Evolutionary conservation across 2,329 filamentous ascomycete species (phyloP), one percentile per base, ranked within the genome.

Genomic region (Sclerotinia nivalis): DNA sequence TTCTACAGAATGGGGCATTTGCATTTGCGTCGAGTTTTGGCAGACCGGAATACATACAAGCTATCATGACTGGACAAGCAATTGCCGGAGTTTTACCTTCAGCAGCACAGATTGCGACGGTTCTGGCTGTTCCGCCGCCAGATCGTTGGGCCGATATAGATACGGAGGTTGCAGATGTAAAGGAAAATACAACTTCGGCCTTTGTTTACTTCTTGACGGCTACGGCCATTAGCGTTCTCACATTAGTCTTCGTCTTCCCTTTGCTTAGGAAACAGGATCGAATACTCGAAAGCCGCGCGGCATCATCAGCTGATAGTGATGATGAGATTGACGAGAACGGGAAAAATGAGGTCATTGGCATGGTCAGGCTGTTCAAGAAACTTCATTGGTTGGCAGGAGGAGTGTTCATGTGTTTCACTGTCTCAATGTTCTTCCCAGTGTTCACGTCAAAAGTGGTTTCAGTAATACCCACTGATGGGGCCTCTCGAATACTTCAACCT

Each of bases 391-490:
- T 93, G 20, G 88, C 93, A 0, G 83, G 85, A n/a, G 88, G 92
- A 10, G 88, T 97, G 20, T 93, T 93, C 76, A 79, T 94, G 73
- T 93, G 90, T 77, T 98, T 98, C 77, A 82, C 86, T 55, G 82
- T 95, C 68, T 94, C 94, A 64, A 98, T 99, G 95, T 89, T 96
- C 78, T 98, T 94, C 83, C 96, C 96, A 0, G 92, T 98, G 71
- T 96, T 96, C 80, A 98, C 96, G 0, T 82, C 85, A 70, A 88
- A 90, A 80, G 90, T 91, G 66, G 73, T 83, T 31, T 87, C 84
- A 2, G 82, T 86, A 71, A 78, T 75, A 72, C 80, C 72, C 8
- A 70, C 75, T n/a, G 75, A 78, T 43, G 72, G 77, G 10, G 84
- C 86, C 18, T 82, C 85, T 18, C 81, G 84, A 22, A 81, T 96